Base-by-base conservation (phyloP, 352 stramenopile species). In the Saprolegnia diclina region DNA sequence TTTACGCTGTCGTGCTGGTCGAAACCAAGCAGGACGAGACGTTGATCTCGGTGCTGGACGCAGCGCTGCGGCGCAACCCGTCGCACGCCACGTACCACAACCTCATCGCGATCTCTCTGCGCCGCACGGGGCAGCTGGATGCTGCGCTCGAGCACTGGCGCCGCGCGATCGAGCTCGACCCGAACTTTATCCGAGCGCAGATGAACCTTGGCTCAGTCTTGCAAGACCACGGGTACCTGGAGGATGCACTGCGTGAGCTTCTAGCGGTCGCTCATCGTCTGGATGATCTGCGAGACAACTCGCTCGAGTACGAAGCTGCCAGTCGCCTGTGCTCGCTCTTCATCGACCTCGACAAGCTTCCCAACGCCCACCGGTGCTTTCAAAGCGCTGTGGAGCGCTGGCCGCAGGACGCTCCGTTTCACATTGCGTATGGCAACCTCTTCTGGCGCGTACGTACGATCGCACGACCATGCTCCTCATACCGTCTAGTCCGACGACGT, bases 351-450 rank as follows among this genome's bases (percentile, higher is more conserved):
- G 76, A 89, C 1, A 77, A 78, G 3, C 76, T 74, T 72, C 71
- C 77, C 26, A 73, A 79, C 16, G 79, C 80, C 21, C 79, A 91
- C 22, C 73, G 71, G 14, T 91, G 85, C 56, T 61, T 90, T 11
- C 74, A 76, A 14, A 71, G 89, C 16, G 76, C 80, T 1, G 70
- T 85, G 10, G 56, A 71, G 55, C 72, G 72, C 16, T 92, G 81
- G 74, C 83, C 81, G 0, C 52, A 82, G n/a, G 77, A 89, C 35
- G 46, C 79, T 1, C 40, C 67, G 16, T 89, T 91, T 67, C 75
- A 77, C 48, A 84, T 87, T 65, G 81, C 89, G 14, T 78, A 76
- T 5, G 85, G 85, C 1, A 77, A 87, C 48, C 67, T 90, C 40
- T 61, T 56, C 40, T 35, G 55, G 52, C 18, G 21, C 24, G 62